These are phyloP conservation scores for Penicillium maclennaniae DNA, from an alignment of 495 filamentous ascomycete genomes.

Conservation along the genomic window DNA sequence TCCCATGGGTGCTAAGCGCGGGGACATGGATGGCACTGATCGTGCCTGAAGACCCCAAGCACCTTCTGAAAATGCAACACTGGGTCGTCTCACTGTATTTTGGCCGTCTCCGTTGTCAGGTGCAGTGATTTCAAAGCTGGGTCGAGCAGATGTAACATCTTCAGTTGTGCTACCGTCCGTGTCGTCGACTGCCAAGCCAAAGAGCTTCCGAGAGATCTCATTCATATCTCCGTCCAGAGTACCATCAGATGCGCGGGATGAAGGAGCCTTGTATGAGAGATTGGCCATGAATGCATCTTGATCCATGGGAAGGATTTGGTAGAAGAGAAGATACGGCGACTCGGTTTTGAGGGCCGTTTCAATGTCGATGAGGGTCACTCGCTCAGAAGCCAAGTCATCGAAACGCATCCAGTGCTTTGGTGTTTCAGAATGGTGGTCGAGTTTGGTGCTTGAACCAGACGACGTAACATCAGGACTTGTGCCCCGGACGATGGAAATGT, in stretches of 20 bases:
- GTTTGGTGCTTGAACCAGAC: slow-evolving; percentile 45
- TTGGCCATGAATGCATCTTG: slow-evolving; percentile 57
- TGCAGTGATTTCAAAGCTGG: slow-evolving; percentile 43
- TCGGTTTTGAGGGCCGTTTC: slow-evolving; percentile 73
- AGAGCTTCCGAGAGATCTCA: slow-evolving; percentile 19
- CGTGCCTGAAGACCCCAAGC: slow-evolving; percentile 33
- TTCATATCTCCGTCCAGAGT: slow-evolving; percentile 27
- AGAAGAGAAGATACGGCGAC: slow-evolving; percentile 91
- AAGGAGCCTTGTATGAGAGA: slow-evolving; percentile 50
- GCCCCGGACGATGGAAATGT: slow-evolving; percentile 76
- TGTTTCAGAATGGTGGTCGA: slow-evolving; percentile 50
- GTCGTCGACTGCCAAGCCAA: slow-evolving; percentile 9
- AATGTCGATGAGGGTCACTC: slow-evolving; percentile 74
- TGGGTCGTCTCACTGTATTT: slow-evolving; percentile 18
- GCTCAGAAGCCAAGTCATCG: slow-evolving; percentile 72
- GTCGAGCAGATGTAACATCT: slow-evolving; percentile 27
- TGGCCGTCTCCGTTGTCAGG: slow-evolving; percentile 17
- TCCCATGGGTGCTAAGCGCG: slow-evolving; percentile 40
- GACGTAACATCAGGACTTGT: slow-evolving; percentile 42
- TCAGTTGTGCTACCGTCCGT: slow-evolving; percentile 20
- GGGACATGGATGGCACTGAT: slow-evolving; percentile 47
- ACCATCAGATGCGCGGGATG: slow-evolving; percentile 51
- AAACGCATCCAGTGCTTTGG: slow-evolving; percentile 78
- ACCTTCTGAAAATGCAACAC: slow-evolving; percentile 29
- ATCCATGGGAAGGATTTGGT: slow-evolving; percentile 84